phyloP scores from a whole-genome alignment of 768 basidiomycete genomes.

The Kwoniella europaea region DNA sequence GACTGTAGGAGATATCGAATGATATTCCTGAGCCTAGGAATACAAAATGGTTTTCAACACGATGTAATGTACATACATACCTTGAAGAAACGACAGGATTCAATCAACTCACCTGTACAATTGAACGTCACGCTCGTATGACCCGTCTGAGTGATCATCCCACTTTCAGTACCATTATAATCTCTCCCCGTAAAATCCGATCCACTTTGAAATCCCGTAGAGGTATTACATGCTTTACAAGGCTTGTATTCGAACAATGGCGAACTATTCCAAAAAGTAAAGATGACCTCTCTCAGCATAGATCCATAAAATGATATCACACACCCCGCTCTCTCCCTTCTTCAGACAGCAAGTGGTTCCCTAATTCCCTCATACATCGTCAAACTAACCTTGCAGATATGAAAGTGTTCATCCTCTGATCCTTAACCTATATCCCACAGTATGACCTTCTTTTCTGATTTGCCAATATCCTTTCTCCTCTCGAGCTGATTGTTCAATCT shows the following conservation, averaged over 20 bases:
- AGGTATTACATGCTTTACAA: constrained; percentile 31
- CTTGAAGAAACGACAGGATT: no score
- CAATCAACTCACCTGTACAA: constrained; percentile 34
- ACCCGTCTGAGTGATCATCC: constrained; percentile 19
- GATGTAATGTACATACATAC: no score
- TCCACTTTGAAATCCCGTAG: constrained; percentile 10
- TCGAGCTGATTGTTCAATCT: no score
- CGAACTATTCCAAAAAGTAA: constrained; percentile 22
- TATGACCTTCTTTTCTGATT: no score
- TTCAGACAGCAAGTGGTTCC: no score
- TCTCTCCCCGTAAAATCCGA: neutral
- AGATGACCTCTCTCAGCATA: neutral
- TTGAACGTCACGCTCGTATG: constrained; percentile 33
- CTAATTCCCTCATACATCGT: neutral
- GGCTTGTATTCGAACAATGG: constrained; percentile 39
- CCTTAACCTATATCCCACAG: no score
- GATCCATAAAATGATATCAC: neutral
- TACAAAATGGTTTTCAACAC: neutral
- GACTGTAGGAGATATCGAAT: constrained; percentile 19
- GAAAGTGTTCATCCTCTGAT: constrained; percentile 26
- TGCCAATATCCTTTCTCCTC: no score
- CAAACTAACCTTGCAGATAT: constrained; percentile 21
- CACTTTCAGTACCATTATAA: constrained; percentile 24
- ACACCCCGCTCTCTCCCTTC: neutral
- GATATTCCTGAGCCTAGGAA: constrained; percentile 15